A percentile compares a stretch with the other conserved stretches of the same genome.
phyloP scores from a whole-genome alignment of 345 rosid genomes.

The Populus simonii region DNA sequence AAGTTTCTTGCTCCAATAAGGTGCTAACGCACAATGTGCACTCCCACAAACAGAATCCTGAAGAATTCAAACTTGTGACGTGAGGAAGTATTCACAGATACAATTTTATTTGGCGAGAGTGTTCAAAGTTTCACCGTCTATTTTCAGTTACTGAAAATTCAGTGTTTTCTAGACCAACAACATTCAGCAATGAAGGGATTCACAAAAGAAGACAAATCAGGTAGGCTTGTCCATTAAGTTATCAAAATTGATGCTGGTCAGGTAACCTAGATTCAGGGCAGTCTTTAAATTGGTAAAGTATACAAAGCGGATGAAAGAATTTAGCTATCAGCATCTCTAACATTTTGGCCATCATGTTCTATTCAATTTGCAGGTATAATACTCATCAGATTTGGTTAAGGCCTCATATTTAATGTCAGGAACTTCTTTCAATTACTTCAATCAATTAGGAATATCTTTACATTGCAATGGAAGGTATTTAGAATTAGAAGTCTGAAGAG shows the following conservation, averaged over 20 bases:
- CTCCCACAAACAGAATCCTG: constrained; percentile 88
- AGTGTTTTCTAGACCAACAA: background rate
- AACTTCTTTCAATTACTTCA: background rate
- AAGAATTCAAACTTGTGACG: background rate
- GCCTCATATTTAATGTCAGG: too few relatives aligned
- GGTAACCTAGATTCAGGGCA: background rate
- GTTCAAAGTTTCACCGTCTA: too few relatives aligned
- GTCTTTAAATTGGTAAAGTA: background rate
- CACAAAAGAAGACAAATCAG: background rate
- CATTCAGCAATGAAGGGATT: background rate
- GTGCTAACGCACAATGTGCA: constrained; percentile 72
- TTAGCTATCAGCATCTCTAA: background rate
- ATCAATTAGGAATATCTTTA: background rate
- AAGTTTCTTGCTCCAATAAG: constrained; percentile 67
- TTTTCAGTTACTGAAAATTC: too few relatives aligned
- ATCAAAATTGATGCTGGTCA: background rate
- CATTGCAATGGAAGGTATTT: background rate
- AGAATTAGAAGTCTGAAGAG: background rate
- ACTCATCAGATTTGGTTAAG: background rate
- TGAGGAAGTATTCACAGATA: background rate
- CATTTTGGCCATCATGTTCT: background rate
- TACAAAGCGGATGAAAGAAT: background rate
- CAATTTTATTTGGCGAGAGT: background rate
- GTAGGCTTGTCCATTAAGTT: background rate
- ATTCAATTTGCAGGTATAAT: background rate